Base-by-base conservation (phyloP, 2,329 filamentous ascomycete species). In the Cercospora nicotianae region DNA sequence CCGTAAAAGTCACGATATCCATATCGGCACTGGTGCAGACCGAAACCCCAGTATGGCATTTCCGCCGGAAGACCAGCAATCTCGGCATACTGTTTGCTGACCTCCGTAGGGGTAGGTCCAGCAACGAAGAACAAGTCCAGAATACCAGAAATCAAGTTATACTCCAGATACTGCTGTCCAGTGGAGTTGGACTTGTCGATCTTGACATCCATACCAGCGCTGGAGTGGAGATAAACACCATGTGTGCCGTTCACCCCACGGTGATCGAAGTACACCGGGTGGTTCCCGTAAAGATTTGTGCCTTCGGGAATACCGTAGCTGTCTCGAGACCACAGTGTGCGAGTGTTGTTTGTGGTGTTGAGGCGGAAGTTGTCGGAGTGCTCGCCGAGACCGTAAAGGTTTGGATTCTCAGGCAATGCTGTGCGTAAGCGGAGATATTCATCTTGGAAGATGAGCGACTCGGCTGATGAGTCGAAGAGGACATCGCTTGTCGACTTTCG, bases 301-400 rank as follows among this genome's bases (percentile, higher is more conserved):
- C 85, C 85, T 1, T 81, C 78, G 0, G 90, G 90, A 1, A 88
- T 81, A n/a, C 73, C 75, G 68, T 88, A 90, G 1, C 89, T 83
- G 78, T 93, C 91, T 10, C 88, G 83, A 58, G 87, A 88, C 86
- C 89, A 91, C 3, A 93, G 76, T 0, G 90, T 91, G 42, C 91
- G 86, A 36, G 86, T 88, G 76, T 91, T 91, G 77, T 91, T 86
- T 23, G 85, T 87, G 0, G 87, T 89, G 69, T 88, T 88, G 66
- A 93, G 82, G 53, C 60, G 64, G 60, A 70, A 72, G 48, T 62
- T 58, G 42, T 93, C 91, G 2, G 86, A 89, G 76, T 93, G 90
- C 79, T 94, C 91, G 33, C 91, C 92, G 1, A 94, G 83, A 0
- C 92, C 92, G 76, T 94, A 94, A 5, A 95, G 80, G 74, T 91